These are phyloP conservation scores for Globisporangium irregulare DNA, from an alignment of 352 stramenopile genomes.

Conservation along the genomic window DNA sequence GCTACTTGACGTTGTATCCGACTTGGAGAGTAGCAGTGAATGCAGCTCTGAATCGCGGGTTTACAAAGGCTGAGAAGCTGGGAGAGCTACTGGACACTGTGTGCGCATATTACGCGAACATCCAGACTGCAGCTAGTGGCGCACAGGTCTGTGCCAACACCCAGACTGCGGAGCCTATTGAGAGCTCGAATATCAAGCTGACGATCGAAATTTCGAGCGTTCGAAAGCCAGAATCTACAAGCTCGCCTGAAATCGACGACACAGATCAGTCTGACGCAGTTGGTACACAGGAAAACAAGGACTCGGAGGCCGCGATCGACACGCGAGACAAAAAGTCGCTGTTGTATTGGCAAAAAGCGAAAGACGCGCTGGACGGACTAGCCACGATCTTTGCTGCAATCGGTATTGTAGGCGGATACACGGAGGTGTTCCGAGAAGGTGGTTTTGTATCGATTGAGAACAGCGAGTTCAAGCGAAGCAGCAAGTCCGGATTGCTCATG, in stretches of 20 bases:
- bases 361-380: slow-evolving; percentile 60
- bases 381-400: slow-evolving; percentile 61
- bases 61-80: slow-evolving; percentile 50
- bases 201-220: slow-evolving; percentile 22
- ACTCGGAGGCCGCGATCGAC: slow-evolving; percentile 20
- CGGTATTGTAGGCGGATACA: slow-evolving; percentile 67
- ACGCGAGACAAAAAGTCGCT: slow-evolving; percentile 67
- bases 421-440: slow-evolving; percentile 70
- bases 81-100: slow-evolving; percentile 59
- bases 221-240: slow-evolving; percentile 59
- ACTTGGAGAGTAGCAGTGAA: slow-evolving; percentile 81
- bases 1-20: slow-evolving; percentile 75
- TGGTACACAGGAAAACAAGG: slow-evolving; percentile 3
- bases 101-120: slow-evolving; percentile 62
- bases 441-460: slow-evolving; percentile 52
- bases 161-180: slow-evolving; percentile 21
- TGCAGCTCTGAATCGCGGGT: slow-evolving; percentile 45
- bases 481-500: slow-evolving; percentile 26
- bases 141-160: neutral
- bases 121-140: neutral
- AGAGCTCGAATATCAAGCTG: slow-evolving; percentile 23
- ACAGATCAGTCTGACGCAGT: neutral
- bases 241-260: slow-evolving; percentile 63
- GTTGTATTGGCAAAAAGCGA: slow-evolving; percentile 70
- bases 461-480: slow-evolving; percentile 28